Evolutionary conservation across 1,139 yeast genomes (phyloP).

Genomic region (Kodamaea plutei): DNA sequence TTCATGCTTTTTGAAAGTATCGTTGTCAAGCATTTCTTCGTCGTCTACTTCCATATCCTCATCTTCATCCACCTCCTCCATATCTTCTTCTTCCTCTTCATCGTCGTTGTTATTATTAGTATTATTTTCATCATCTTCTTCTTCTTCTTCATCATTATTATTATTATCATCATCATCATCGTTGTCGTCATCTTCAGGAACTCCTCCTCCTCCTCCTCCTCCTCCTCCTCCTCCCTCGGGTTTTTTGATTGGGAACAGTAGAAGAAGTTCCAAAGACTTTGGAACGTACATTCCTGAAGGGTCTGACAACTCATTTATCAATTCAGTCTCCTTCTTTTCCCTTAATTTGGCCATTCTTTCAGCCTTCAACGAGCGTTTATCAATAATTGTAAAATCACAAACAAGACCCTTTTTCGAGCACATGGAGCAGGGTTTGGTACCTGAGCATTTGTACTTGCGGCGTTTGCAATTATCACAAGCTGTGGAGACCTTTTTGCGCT

Average conservation of each 20-base stretch:
- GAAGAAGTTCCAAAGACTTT: constrained; percentile 18
- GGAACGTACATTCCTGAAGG: constrained; percentile 14
- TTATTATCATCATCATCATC: background rate
- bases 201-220: background rate
- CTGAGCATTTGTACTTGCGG: constrained; percentile 13
- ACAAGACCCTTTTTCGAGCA: constrained; percentile 11
- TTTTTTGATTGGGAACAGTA: constrained; percentile 16
- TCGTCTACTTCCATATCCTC: background rate
- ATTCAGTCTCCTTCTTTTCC: constrained; percentile 5
- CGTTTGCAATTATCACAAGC: constrained; percentile 13
- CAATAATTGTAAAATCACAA: constrained; percentile 11
- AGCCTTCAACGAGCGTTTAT: constrained; percentile 19
- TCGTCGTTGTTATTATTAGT: background rate
- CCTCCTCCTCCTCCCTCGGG: constrained; percentile 4
- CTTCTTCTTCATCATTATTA: background rate
- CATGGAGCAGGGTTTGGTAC: constrained; percentile 11
- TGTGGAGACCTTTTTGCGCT: constrained; percentile 13
- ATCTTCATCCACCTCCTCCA: background rate
- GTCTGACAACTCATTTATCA: background rate
- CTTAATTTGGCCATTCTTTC: constrained; percentile 18
- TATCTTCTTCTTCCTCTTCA: background rate
- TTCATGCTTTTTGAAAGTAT: background rate
- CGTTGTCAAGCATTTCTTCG: background rate
- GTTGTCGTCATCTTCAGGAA: background rate
- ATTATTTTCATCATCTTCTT: background rate